Conservation (phyloP, 805 yeast species). For the Wickerhamiella sergipiensis region DNA sequence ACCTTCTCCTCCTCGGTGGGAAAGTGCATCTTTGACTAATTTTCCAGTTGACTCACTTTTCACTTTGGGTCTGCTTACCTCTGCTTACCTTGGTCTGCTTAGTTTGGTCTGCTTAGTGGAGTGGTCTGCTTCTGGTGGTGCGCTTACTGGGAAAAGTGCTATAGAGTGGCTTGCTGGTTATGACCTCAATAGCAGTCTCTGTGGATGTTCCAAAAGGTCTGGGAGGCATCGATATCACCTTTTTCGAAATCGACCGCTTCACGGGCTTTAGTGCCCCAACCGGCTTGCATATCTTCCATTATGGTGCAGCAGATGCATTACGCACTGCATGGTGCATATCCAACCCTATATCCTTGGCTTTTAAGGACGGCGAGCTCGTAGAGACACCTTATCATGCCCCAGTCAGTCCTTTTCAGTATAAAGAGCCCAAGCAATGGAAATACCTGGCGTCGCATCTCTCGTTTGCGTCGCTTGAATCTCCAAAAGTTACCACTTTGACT, state of each 20-base stretch:
- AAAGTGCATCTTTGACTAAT: conserved; percentile 33
- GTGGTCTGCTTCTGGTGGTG: too few relatives aligned
- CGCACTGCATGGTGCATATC: conserved; percentile 28
- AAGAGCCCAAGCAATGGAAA: not conserved
- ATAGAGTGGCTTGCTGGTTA: too few relatives aligned
- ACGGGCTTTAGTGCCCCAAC: conserved; percentile 40
- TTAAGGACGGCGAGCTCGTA: not conserved
- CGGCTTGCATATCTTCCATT: conserved; percentile 45
- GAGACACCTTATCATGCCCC: not conserved
- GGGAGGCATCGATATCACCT: conserved; percentile 37
- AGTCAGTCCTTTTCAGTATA: not conserved
- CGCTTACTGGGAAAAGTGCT: too few relatives aligned
- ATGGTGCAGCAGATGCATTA: conserved; percentile 29
- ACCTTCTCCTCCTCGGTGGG: conserved; percentile 83
- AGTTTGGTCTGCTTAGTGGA: not conserved
- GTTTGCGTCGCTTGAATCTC: not conserved
- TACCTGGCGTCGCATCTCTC: not conserved
- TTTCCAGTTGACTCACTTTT: not conserved
- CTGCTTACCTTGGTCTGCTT: too few relatives aligned
- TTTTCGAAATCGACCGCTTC: conserved; percentile 30
- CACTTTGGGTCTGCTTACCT: not conserved
- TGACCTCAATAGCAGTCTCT: not conserved
- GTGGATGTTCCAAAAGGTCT: conserved; percentile 9
- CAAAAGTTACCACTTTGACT: not conserved
- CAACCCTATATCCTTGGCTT: not conserved